These are phyloP conservation scores for Botrytis galanthina DNA, from an alignment of 2,329 filamentous ascomycete species.

Conservation along the genomic window DNA sequence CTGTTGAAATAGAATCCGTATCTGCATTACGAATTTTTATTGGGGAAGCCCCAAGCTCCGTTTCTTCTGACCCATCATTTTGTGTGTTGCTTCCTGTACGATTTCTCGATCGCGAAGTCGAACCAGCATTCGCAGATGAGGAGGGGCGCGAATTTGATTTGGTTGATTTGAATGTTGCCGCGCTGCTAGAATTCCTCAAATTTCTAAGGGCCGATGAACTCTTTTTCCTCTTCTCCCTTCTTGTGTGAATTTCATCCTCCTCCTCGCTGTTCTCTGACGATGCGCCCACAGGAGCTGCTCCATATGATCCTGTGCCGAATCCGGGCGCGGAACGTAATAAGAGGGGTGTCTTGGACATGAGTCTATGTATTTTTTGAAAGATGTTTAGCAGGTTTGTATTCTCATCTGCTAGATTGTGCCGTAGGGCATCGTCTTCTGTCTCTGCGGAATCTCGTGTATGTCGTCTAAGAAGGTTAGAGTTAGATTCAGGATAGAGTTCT, in stretches of 20 bases:
- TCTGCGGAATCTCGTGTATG: slow-evolving; percentile 25
- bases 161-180: slow-evolving; percentile 21
- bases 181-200: slow-evolving; percentile 33
- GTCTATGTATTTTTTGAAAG: slow-evolving; percentile 28
- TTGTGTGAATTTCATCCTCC: slow-evolving; percentile 33
- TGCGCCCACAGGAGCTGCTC: slow-evolving; percentile 51
- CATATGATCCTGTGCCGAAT: slow-evolving; percentile 60
- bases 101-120: background rate
- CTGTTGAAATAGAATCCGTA: slow-evolving; percentile 34
- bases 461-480: slow-evolving; percentile 31
- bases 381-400: slow-evolving; percentile 24
- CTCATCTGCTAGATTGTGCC: slow-evolving; percentile 19
- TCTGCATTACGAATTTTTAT: slow-evolving; percentile 25
- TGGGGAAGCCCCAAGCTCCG: slow-evolving; percentile 30
- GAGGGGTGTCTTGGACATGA: slow-evolving; percentile 52
- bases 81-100: slow-evolving; percentile 16
- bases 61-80: slow-evolving; percentile 28
- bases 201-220: slow-evolving; percentile 32
- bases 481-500: slow-evolving; percentile 35
- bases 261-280: slow-evolving; percentile 40
- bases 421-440: slow-evolving; percentile 25
- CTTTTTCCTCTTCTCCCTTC: slow-evolving; percentile 29
- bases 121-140: slow-evolving; percentile 16
- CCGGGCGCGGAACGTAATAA: slow-evolving; percentile 59
- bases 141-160: slow-evolving; percentile 24